These are phyloP conservation scores for Berkeleyomyces rouxiae DNA, from an alignment of 2,329 filamentous ascomycete genomes.

Conservation along the genomic window DNA sequence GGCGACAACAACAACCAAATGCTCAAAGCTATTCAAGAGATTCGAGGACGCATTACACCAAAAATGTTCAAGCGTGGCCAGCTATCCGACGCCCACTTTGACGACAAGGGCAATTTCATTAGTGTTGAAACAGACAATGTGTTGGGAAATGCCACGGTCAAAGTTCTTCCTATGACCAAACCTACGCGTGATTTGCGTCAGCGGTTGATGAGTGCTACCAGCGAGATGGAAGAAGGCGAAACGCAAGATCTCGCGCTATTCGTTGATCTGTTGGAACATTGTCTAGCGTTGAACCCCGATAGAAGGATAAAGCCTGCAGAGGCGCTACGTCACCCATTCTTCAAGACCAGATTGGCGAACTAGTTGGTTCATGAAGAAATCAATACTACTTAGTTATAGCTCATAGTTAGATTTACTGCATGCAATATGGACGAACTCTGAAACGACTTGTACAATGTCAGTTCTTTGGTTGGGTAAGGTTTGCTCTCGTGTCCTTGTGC, in stretches of 20 bases:
- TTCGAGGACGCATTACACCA: slow-evolving; percentile 75
- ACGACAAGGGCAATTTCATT: slow-evolving; percentile 67
- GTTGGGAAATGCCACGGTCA: slow-evolving; percentile 60
- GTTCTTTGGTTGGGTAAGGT: too few species aligned
- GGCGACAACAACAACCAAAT: slow-evolving; percentile 97
- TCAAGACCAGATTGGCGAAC: slow-evolving; percentile 30
- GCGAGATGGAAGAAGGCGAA: slow-evolving; percentile 48
- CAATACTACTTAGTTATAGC: background rate
- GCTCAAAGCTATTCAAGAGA: slow-evolving; percentile 91
- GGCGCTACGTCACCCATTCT: slow-evolving; percentile 79
- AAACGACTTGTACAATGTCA: too few species aligned
- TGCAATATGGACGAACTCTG: too few species aligned
- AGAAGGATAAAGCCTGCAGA: slow-evolving; percentile 78
- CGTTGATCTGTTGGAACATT: slow-evolving; percentile 74
- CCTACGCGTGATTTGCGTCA: slow-evolving; percentile 69
- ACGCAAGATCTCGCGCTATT: slow-evolving; percentile 67
- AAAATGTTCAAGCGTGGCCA: slow-evolving; percentile 77
- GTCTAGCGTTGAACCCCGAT: slow-evolving; percentile 77
- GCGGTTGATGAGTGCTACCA: slow-evolving; percentile 56
- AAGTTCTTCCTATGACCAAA: slow-evolving; percentile 53
- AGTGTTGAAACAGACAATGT: slow-evolving; percentile 77
- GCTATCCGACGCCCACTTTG: slow-evolving; percentile 63
- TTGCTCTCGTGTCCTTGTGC: too few species aligned
- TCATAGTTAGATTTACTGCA: too few species aligned
- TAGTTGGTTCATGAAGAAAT: background rate